Evolutionary conservation across 1,284 basidiomycete species (phyloP), one percentile per base, ranked within the genome.

Genomic region (Cryptococcus sp.): DNA sequence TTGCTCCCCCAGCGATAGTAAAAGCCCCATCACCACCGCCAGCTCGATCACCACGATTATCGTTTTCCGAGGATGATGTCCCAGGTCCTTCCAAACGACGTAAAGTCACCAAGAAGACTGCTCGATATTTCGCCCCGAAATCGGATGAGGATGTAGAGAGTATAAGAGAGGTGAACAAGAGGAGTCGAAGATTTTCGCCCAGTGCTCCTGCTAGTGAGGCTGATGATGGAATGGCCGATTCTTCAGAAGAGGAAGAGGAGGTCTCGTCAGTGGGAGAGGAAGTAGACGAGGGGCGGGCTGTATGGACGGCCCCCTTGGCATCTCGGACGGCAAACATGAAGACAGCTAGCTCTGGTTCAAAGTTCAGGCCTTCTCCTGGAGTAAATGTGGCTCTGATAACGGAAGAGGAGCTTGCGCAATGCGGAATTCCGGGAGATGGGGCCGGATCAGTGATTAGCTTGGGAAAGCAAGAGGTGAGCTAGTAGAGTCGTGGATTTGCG

Each of bases 401-500:
- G 1, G 52, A 52, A 14, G 48, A 46, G 5, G 53, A 50, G 7
- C 43, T 72, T 3, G 7, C 13, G 0, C 41, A 43, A 10, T 56
- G 59, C 18, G 67, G 64, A 18, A 14, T 67, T 25, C 32, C 50
- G 7, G 51, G 42, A 1, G 5, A 50, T 1, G 67, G 63, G 0
- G 55, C 61, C 1, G 69, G 66, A 1, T 62, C 68, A 0, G 42
- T 72, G 14, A 40, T 76, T 28, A 63, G 61, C 37, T 48, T 76
- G 18, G 52, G 47, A 3, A 37, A 49, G 5, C 57, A 61, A 1
- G 69, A 74, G 52, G 74, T 76, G 46, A 57, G 70, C 16, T n/a
- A 4, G 11, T 18, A 19, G 4, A 19, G 28, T 16, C 31, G 4
- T 1, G n/a, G 18, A 21, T 37, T 24, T 19, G n/a, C 41, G 34